Evolutionary conservation across 1,284 basidiomycete genomes (phyloP).

Genomic region (Anthracocystis setariae): DNA sequence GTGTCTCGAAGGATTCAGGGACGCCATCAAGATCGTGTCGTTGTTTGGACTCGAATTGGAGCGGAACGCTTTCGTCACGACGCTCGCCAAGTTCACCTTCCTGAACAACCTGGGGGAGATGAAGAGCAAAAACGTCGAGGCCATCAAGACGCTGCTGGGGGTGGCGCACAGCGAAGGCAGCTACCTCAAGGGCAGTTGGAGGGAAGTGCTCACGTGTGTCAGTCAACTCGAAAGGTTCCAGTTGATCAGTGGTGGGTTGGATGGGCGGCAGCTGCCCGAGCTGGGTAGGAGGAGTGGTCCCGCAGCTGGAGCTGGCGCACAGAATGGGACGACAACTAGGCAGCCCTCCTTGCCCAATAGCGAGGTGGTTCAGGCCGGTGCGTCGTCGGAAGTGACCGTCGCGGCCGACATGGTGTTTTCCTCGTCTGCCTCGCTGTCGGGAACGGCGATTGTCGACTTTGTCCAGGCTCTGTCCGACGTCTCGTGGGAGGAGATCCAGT

Average conservation of each 20-base stretch:
- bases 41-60: constrained; percentile 67
- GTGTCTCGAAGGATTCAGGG: constrained; percentile 64
- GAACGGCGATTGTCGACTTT: constrained; percentile 97
- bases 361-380: constrained; percentile 94
- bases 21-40: constrained; percentile 67
- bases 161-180: constrained; percentile 67
- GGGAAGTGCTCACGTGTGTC: constrained; percentile 67
- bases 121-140: constrained; percentile 67
- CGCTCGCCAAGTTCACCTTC: constrained; percentile 67
- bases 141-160: constrained; percentile 67
- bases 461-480: constrained; percentile 95
- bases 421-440: constrained; percentile 89
- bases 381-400: constrained; percentile 96
- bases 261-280: constrained; percentile 78
- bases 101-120: constrained; percentile 68
- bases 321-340: constrained; percentile 13
- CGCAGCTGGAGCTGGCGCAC: constrained; percentile 10
- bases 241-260: constrained; percentile 67
- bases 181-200: constrained; percentile 66
- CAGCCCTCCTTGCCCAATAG: constrained; percentile 74
- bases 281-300: constrained; percentile 73
- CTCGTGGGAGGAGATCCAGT: constrained; percentile 99
- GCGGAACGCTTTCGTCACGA: constrained; percentile 67
- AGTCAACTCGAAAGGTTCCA: constrained; percentile 67
- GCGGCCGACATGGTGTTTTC: constrained; percentile 99